These are phyloP conservation scores for Vaccinium macrocarpon DNA, from an alignment of 148 eudicot species.

Conservation along the genomic window DNA sequence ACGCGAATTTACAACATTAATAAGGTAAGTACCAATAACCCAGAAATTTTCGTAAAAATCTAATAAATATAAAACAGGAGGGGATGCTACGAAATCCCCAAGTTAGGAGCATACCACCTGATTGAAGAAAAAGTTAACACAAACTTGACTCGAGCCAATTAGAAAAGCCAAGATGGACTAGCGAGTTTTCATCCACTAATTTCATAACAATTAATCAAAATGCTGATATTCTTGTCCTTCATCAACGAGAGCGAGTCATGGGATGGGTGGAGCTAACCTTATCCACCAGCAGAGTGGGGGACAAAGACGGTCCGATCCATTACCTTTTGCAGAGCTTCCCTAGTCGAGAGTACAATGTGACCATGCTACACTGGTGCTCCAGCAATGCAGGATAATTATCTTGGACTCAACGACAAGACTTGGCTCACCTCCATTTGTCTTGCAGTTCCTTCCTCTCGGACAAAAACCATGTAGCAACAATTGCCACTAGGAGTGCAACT, in stretches of 20 bases:
- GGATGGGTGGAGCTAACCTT: neutral
- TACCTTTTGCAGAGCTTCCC: neutral
- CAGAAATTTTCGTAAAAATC: neutral
- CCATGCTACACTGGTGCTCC: neutral
- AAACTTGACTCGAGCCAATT: neutral
- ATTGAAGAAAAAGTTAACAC: neutral
- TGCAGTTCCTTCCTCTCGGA: constrained; percentile 90
- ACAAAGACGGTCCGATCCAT: neutral
- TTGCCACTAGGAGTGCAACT: constrained; percentile 70
- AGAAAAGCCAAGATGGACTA: neutral
- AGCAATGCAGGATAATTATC: neutral
- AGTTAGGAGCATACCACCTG: neutral
- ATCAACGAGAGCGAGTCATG: neutral
- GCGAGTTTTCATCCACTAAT: neutral
- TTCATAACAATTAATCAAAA: neutral
- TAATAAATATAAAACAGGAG: neutral
- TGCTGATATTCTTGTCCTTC: neutral
- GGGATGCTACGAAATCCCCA: neutral
- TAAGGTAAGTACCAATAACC: neutral
- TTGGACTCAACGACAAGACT: neutral
- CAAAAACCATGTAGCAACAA: constrained; percentile 86
- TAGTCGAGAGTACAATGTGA: neutral
- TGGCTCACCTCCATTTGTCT: constrained; percentile 86
- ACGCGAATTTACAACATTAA: neutral
- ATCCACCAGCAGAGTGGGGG: neutral